Percentiles rank a stretch among this genome's conserved stretches.
These are phyloP conservation scores for Amanita subjunquillea DNA, from an alignment of 768 basidiomycete species.

Conservation along the genomic window DNA sequence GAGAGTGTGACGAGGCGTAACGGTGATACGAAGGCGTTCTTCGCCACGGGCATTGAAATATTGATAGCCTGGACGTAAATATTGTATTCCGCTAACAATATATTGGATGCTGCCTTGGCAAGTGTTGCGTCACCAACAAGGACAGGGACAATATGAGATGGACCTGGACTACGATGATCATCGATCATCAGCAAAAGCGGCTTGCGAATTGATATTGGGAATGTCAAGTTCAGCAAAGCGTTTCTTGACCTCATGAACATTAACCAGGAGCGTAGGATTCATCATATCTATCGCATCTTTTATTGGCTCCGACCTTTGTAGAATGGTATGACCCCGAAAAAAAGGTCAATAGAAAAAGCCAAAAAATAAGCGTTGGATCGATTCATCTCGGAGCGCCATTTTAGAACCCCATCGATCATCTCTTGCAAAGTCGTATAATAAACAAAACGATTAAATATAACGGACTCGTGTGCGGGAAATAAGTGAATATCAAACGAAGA, in stretches of 20 bases:
- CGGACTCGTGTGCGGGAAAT: too few relatives aligned
- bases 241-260: slow-evolving; percentile 81
- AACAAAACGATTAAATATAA: too few relatives aligned
- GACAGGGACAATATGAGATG: slow-evolving; percentile 95
- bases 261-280: slow-evolving; percentile 88
- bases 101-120: slow-evolving; percentile 89
- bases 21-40: slow-evolving; percentile 93
- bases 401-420: too few relatives aligned
- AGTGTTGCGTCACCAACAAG: slow-evolving; percentile 90
- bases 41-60: slow-evolving; percentile 90
- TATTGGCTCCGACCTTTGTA: too few relatives aligned
- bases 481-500: too few relatives aligned
- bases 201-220: slow-evolving; percentile 28
- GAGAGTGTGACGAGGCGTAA: slow-evolving; percentile 88
- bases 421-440: too few relatives aligned
- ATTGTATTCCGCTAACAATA: slow-evolving; percentile 77
- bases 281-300: too few relatives aligned
- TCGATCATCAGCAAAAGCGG: background rate
- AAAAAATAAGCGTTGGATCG: too few relatives aligned
- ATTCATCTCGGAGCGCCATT: too few relatives aligned
- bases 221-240: slow-evolving; percentile 77
- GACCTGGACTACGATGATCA: slow-evolving; percentile 55
- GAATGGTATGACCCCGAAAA: too few relatives aligned
- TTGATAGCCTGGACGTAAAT: slow-evolving; percentile 99
- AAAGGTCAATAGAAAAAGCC: too few relatives aligned